These are phyloP conservation scores for Aspergillus chevalieri DNA, from an alignment of 2,329 filamentous ascomycete species.

Conservation along the genomic window DNA sequence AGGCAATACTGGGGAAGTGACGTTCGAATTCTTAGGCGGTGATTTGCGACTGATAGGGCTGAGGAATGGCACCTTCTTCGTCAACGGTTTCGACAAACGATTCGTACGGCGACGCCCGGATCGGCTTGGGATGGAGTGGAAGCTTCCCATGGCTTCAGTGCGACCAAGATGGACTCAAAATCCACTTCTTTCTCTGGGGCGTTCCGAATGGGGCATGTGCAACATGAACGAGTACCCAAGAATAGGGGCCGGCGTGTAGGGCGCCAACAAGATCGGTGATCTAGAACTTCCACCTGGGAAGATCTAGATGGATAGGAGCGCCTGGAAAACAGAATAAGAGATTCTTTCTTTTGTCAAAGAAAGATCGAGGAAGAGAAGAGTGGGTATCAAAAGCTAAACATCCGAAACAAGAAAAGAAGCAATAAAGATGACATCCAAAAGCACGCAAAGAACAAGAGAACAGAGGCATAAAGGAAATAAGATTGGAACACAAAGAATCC, in stretches of 20 bases:
- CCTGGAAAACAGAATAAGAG: background rate
- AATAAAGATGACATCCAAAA: background rate
- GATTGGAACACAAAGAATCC: constrained; percentile 3
- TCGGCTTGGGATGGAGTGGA: constrained; percentile 26
- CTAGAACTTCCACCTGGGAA: no score
- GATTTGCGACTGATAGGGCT: constrained; percentile 8
- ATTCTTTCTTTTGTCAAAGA: no score
- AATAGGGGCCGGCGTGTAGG: background rate
- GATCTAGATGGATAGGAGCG: background rate
- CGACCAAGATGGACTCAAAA: constrained; percentile 1
- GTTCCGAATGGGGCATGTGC: no score
- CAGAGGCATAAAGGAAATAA: constrained; percentile 5
- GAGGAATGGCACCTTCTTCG: constrained; percentile 15
- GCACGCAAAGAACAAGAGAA: constrained; percentile 2
- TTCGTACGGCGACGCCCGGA: constrained; percentile 29
- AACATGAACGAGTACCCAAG: background rate
- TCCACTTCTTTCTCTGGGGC: background rate
- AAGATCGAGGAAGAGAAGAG: constrained; percentile 2
- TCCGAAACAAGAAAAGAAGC: constrained; percentile 7
- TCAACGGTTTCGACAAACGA: constrained; percentile 33
- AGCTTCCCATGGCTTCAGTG: constrained; percentile 30
- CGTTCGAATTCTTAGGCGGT: constrained; percentile 7
- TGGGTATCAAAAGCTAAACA: background rate
- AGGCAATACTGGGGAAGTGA: constrained; percentile 6
- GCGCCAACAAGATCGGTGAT: no score